Base-by-base conservation (phyloP, 1,139 yeast species). In the Scheffersomyces titani region DNA sequence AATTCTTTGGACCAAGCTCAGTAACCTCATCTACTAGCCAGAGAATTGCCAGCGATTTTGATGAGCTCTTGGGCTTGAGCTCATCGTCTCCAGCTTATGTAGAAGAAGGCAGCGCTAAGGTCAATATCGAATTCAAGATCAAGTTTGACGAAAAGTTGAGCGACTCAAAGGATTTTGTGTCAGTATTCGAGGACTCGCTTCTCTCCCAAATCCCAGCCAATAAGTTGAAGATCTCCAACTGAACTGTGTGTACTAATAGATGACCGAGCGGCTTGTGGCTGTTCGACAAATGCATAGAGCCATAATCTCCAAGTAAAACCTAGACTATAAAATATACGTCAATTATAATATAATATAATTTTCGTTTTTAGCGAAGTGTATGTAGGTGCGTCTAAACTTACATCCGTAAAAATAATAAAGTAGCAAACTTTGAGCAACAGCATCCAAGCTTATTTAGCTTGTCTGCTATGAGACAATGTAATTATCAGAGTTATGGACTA, bases 121-220 rank as follows among this genome's bases (percentile, higher is more conserved):
- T 83, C 36, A 72, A 73, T 47, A 80, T 88, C 52, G 79, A 77
- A 19, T 76, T 87, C 59, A 83, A 84, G 61, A 66, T 79, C 59
- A 76, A 73, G 63, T 71, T 64, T 59, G 71, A 77, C 63, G 72
- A 68, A 47, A 70, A 69, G 53, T 65, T 76, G 57, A 57, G 65
- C 45, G 83, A 79, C 63, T 64, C 82, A 19, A 71, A 69, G 60
- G 70, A 70, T 52, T 77, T 78, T 57, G 78, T 76, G 24, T 72
- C 67, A 6, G 60, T 56, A 51, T 77, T 78, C 64, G 72, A 76
- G 63, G 70, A 70, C 47, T 63, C 70, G 5, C 70, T 76, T 61
- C 69, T 72, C 53, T 64, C 69, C 51, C 77, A 73, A 63, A 66
- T 73, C 50, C 78, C 77, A 19, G 60, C 71, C 54, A 69, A 70